A percentile compares a stretch with the other conserved stretches of the same genome.
These are phyloP conservation scores for Fusarium sp. DNA, from an alignment of 2,329 filamentous ascomycete genomes.

Conservation along the genomic window DNA sequence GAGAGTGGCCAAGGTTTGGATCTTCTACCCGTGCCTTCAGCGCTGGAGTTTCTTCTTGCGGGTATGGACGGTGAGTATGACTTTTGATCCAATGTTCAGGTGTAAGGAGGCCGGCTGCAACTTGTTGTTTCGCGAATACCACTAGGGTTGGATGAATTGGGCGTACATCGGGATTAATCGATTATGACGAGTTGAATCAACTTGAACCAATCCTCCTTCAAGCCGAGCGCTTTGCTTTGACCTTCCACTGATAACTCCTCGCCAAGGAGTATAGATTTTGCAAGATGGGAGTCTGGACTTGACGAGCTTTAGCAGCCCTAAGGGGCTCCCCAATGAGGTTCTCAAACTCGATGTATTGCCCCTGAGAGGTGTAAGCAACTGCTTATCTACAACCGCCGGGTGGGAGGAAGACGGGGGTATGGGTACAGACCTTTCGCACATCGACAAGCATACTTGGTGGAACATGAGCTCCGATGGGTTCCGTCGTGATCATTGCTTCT, in stretches of 20 bases:
- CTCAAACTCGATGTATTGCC: constrained; percentile 42
- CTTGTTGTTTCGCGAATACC: background rate
- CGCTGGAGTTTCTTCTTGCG: constrained; percentile 48
- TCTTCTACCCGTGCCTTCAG: constrained; percentile 45
- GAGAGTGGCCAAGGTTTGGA: constrained; percentile 21
- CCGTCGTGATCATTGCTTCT: constrained; percentile 35
- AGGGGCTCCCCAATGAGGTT: constrained; percentile 43
- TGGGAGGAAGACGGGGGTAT: background rate
- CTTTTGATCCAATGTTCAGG: constrained; percentile 12
- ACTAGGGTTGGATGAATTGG: background rate
- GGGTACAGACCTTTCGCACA: constrained; percentile 32
- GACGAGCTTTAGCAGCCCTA: constrained; percentile 31
- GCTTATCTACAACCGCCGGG: background rate
- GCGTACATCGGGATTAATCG: background rate
- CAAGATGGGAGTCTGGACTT: constrained; percentile 30
- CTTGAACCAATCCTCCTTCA: background rate
- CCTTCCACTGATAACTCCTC: constrained; percentile 41
- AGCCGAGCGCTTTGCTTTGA: constrained; percentile 11
- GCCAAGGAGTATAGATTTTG: constrained; percentile 36
- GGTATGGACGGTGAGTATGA: constrained; percentile 45
- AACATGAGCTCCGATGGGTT: constrained; percentile 40
- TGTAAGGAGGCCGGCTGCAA: background rate
- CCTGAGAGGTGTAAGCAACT: constrained; percentile 26
- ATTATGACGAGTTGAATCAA: background rate
- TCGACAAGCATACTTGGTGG: constrained; percentile 41